A percentile compares a stretch with the other conserved stretches of the same genome.
Conservation (phyloP, 176 grass and related monocot species). For the Rhynchospora breviuscula region DNA sequence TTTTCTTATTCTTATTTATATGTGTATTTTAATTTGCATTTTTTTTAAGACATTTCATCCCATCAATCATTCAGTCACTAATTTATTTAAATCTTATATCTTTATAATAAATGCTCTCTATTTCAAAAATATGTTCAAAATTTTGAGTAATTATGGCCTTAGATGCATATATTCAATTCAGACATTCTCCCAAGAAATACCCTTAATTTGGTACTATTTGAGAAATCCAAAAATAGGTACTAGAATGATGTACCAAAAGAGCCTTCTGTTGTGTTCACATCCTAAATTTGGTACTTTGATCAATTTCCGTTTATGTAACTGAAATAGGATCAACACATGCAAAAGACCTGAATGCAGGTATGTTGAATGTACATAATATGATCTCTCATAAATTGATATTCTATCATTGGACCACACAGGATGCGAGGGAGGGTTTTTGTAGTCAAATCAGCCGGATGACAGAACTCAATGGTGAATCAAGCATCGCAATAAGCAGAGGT, state of each 20-base stretch:
- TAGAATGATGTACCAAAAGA: neutral
- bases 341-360: neutral
- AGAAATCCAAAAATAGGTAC: neutral
- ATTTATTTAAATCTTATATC: neutral
- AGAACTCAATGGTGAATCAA: constrained; percentile 37
- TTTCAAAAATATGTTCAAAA: neutral
- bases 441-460: constrained; percentile 50
- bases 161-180: neutral
- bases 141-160: neutral
- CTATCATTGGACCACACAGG: constrained; percentile 1
- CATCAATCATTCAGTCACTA: neutral
- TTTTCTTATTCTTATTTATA: neutral
- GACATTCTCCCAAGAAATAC: neutral
- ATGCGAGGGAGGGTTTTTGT: constrained; percentile 56
- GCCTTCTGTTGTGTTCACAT: neutral
- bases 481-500: constrained; percentile 58
- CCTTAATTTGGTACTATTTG: neutral
- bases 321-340: neutral
- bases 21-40: neutral
- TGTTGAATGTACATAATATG: neutral
- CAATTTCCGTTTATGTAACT: neutral
- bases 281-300: neutral
- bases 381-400: neutral
- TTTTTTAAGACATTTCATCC: neutral
- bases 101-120: neutral